Percentiles rank a stretch among this genome's conserved stretches.
phyloP scores from a whole-genome alignment of 768 basidiomycete species.

The Lactarius trivialis region DNA sequence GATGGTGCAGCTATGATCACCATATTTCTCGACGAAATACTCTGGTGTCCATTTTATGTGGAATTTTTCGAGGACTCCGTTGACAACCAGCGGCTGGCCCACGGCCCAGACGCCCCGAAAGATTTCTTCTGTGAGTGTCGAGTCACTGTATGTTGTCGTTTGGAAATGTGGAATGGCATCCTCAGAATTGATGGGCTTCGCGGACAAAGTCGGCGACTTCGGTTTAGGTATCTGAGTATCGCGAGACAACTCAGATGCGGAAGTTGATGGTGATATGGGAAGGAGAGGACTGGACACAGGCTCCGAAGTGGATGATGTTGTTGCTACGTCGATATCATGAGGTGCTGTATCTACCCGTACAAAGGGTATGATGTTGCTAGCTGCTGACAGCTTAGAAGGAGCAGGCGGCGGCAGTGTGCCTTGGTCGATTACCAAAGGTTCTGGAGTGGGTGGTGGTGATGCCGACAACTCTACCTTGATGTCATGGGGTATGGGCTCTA shows the following conservation, averaged over 20 bases:
- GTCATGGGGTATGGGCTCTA: too few species aligned
- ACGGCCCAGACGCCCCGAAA: constrained; percentile 66
- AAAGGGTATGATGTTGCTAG: neutral
- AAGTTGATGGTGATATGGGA: constrained; percentile 20
- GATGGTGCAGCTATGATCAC: constrained; percentile 56
- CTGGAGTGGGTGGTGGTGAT: neutral
- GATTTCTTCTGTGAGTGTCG: constrained; percentile 46
- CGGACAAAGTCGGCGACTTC: constrained; percentile 8
- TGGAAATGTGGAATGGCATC: constrained; percentile 36
- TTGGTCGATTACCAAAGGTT: neutral
- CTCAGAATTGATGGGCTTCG: constrained; percentile 1
- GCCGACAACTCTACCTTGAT: too few species aligned
- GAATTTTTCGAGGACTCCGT: constrained; percentile 56
- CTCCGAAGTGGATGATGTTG: constrained; percentile 18
- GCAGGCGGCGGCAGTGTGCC: neutral
- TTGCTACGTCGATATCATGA: constrained; percentile 12
- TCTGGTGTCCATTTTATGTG: constrained; percentile 74
- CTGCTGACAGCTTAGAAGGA: neutral
- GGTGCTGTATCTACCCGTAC: constrained; percentile 12
- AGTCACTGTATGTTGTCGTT: constrained; percentile 42
- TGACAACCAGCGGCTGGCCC: constrained; percentile 77
- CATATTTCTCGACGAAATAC: constrained; percentile 67
- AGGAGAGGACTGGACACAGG: constrained; percentile 17
- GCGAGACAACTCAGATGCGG: constrained; percentile 16
- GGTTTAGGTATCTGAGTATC: constrained; percentile 5